Evolutionary conservation across 768 basidiomycete genomes (phyloP).

Genomic region (Sporobolomyces phaffii): DNA sequence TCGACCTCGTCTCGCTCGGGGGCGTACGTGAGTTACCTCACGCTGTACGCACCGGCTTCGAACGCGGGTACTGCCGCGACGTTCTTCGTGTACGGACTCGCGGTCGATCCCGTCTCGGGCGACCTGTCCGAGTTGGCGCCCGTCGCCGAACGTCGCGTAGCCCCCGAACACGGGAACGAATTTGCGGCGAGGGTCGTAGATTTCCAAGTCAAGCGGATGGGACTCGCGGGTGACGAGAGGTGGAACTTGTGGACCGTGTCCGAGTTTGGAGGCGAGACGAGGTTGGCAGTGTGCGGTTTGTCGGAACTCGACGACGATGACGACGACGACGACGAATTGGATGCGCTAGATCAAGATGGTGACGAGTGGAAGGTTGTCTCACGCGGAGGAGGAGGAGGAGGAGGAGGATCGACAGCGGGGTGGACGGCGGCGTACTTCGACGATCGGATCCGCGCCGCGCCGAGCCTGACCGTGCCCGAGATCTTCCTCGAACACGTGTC

Average conservation of each 20-base stretch:
- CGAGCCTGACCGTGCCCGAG: conserved; percentile 60
- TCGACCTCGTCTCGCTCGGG: too few relatives aligned
- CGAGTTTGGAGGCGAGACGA: conserved; percentile 52
- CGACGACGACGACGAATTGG: conserved; percentile 2
- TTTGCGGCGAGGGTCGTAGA: conserved; percentile 32
- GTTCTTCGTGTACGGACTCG: conserved; percentile 29
- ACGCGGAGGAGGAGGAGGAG: conserved; percentile 19
- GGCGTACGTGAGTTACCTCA: too few relatives aligned
- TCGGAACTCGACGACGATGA: conserved; percentile 39
- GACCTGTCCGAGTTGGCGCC: conserved; percentile 13
- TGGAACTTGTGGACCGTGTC: conserved; percentile 64
- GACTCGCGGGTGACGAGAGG: conserved; percentile 52
- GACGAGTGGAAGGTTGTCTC: conserved; percentile 42
- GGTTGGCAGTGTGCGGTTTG: conserved; percentile 20
- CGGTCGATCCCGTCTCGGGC: neutral
- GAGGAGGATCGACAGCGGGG: conserved; percentile 35
- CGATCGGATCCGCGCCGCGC: conserved; percentile 58
- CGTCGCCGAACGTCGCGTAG: conserved; percentile 11
- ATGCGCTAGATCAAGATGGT: conserved; percentile 18
- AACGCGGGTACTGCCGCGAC: conserved; percentile 53
- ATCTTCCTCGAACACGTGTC: conserved; percentile 77
- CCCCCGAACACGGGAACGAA: conserved; percentile 43
- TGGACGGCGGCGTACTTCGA: conserved; percentile 78
- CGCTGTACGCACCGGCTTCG: neutral
- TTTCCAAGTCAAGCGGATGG: conserved; percentile 21